Conservation (phyloP, 192 early-diverging fungal genomes). For the Linnemannia elongata region DNA sequence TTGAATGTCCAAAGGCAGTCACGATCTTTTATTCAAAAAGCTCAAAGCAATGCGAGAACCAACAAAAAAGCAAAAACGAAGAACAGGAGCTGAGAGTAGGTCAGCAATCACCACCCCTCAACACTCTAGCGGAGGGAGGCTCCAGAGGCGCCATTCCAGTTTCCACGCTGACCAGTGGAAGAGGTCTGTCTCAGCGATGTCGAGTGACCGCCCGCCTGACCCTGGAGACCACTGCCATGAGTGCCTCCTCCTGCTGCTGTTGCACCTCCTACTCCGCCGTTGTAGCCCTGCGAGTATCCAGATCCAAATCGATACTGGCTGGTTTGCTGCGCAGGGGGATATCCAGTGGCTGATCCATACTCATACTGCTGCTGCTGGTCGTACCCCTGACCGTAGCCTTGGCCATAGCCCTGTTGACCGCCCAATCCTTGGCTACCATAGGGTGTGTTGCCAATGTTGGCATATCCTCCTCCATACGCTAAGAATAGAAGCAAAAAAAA, state of each 20-base stretch:
- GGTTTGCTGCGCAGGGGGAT: conserved; percentile 7
- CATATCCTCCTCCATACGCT: conserved; percentile 46
- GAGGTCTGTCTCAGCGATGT: neutral
- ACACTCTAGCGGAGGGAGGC: neutral
- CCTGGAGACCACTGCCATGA: neutral
- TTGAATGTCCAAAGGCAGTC: neutral
- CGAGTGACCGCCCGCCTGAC: conserved; percentile 11
- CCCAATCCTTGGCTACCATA: conserved; percentile 27
- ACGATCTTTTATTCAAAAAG: neutral
- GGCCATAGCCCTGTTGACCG: conserved; percentile 23
- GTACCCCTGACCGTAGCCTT: conserved; percentile 23
- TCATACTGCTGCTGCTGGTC: conserved; percentile 19
- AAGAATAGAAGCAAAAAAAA: neutral
- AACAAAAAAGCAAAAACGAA: conserved; percentile 12
- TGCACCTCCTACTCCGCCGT: neutral
- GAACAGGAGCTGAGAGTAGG: neutral
- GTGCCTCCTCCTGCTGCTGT: neutral
- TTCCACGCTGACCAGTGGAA: neutral
- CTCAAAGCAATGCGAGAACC: neutral
- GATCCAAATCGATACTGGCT: conserved; percentile 30
- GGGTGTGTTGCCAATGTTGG: conserved; percentile 21
- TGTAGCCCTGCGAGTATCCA: conserved; percentile 15
- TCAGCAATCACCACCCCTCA: neutral
- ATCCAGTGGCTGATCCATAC: conserved; percentile 17
- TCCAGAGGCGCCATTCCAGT: conserved; percentile 3